Evolutionary conservation across 805 yeast species (phyloP).

Genomic region (Suhomyces xylopsoci): DNA sequence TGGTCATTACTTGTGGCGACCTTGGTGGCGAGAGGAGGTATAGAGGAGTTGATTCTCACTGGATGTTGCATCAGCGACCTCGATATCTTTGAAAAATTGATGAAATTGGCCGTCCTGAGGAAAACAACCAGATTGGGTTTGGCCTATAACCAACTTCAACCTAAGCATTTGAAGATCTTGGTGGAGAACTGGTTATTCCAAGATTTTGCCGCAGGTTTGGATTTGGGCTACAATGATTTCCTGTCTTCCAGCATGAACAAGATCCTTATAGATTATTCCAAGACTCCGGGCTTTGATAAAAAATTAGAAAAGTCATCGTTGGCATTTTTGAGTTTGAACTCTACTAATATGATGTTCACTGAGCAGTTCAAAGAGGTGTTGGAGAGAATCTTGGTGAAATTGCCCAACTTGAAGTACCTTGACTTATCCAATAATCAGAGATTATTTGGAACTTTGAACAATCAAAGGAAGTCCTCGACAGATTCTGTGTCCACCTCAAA

Average conservation of each 20-base stretch:
- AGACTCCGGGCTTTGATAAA: slow-evolving; percentile 16
- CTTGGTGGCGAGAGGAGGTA: slow-evolving; percentile 63
- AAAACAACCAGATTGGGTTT: slow-evolving; percentile 67
- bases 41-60: slow-evolving; percentile 74
- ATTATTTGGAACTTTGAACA: slow-evolving; percentile 52
- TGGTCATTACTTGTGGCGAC: slow-evolving; percentile 79
- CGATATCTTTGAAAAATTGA: slow-evolving; percentile 50
- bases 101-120: slow-evolving; percentile 53
- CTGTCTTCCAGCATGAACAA: slow-evolving; percentile 32
- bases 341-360: slow-evolving; percentile 55
- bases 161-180: slow-evolving; percentile 52
- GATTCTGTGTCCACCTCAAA: background rate
- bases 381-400: slow-evolving; percentile 48
- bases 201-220: slow-evolving; percentile 62
- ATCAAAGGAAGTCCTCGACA: background rate
- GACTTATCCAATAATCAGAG: slow-evolving; percentile 71
- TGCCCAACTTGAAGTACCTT: slow-evolving; percentile 62
- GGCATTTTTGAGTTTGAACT: slow-evolving; percentile 58
- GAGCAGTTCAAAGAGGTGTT: slow-evolving; percentile 48
- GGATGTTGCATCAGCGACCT: slow-evolving; percentile 67
- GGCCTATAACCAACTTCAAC: slow-evolving; percentile 66
- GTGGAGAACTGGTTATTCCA: slow-evolving; percentile 57
- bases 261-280: slow-evolving; percentile 34
- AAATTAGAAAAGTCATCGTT: slow-evolving; percentile 21
- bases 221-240: slow-evolving; percentile 79